phyloP scores from a whole-genome alignment of 1,284 basidiomycete genomes.

The Leccinum huronense region DNA sequence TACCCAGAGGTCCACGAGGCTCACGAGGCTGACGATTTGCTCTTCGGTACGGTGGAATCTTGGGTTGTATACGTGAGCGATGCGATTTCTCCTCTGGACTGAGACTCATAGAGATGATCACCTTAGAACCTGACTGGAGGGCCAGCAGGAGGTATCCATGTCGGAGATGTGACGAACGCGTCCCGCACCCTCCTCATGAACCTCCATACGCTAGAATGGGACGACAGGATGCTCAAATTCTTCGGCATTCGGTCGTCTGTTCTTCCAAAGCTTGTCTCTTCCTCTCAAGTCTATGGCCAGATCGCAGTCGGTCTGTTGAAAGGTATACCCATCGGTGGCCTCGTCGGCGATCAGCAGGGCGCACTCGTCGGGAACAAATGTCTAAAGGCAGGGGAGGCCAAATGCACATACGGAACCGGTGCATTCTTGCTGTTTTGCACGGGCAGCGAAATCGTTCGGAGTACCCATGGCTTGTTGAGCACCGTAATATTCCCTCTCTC shows the following conservation, averaged over 20 bases:
- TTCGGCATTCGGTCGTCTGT: slow-evolving; percentile 80
- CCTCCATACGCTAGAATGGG: slow-evolving; percentile 81
- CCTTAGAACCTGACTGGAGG: slow-evolving; percentile 83
- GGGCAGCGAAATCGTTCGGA: slow-evolving; percentile 82
- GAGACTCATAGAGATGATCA: background rate
- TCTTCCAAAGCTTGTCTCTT: slow-evolving; percentile 87
- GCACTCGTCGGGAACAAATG: slow-evolving; percentile 98
- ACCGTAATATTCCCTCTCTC: slow-evolving; percentile 58
- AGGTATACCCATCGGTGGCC: slow-evolving; percentile 84
- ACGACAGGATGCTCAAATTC: slow-evolving; percentile 80
- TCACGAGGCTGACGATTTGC: slow-evolving; percentile 78
- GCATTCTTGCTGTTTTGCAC: slow-evolving; percentile 96
- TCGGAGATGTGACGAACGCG: slow-evolving; percentile 95
- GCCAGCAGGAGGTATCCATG: slow-evolving; percentile 66
- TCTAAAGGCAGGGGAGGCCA: slow-evolving; percentile 79
- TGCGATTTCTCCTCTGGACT: slow-evolving; percentile 8
- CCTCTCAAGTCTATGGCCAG: slow-evolving; percentile 88
- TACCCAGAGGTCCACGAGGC: slow-evolving; percentile 78
- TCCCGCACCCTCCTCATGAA: slow-evolving; percentile 95
- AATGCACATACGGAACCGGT: slow-evolving; percentile 96
- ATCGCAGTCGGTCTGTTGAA: slow-evolving; percentile 68
- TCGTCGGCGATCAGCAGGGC: slow-evolving; percentile 96
- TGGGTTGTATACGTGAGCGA: slow-evolving; percentile 88
- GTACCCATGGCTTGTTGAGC: slow-evolving; percentile 83
- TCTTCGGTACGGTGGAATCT: slow-evolving; percentile 94